These are phyloP conservation scores for Escallonia herrerae DNA, from an alignment of 129 eudicot genomes.

Conservation along the genomic window DNA sequence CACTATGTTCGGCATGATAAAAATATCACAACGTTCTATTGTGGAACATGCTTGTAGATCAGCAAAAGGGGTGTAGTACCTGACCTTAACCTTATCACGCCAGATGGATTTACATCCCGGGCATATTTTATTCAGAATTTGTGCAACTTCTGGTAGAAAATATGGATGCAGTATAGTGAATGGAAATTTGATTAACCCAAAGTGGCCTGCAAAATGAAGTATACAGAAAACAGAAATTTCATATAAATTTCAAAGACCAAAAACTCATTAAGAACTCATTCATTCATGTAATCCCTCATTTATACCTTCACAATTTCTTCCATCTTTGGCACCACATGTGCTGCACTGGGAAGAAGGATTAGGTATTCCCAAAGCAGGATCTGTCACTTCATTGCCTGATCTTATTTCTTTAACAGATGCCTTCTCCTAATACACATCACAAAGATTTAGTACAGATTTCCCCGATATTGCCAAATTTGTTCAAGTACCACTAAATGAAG, in stretches of 20 bases:
- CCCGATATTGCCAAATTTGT: not conserved
- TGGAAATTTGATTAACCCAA: constrained; percentile 65
- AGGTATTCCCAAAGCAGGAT: constrained; percentile 79
- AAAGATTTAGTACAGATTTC: not conserved
- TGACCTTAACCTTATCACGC: constrained; percentile 58
- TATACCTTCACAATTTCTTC: constrained; percentile 72
- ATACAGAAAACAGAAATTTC: not conserved
- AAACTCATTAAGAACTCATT: not conserved
- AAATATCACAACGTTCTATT: no score
- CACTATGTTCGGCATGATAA: no score
- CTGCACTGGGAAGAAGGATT: constrained; percentile 56
- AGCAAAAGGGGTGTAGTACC: constrained; percentile 33
- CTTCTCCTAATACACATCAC: constrained; percentile 40
- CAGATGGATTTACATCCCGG: constrained; percentile 68
- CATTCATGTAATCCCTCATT: not conserved
- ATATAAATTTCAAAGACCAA: not conserved
- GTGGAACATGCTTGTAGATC: not conserved
- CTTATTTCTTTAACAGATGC: constrained; percentile 47
- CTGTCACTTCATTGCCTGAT: constrained; percentile 57
- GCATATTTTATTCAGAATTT: constrained; percentile 71
- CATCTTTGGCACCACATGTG: constrained; percentile 73
- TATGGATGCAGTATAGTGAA: constrained; percentile 76
- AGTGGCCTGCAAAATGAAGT: constrained; percentile 58
- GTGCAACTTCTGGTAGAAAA: constrained; percentile 63
- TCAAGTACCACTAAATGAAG: no score